A percentile compares a stretch with the other conserved stretches of the same genome.
phyloP scores from a whole-genome alignment of 2,329 filamentous ascomycete species.

The Fusarium floridanum region DNA sequence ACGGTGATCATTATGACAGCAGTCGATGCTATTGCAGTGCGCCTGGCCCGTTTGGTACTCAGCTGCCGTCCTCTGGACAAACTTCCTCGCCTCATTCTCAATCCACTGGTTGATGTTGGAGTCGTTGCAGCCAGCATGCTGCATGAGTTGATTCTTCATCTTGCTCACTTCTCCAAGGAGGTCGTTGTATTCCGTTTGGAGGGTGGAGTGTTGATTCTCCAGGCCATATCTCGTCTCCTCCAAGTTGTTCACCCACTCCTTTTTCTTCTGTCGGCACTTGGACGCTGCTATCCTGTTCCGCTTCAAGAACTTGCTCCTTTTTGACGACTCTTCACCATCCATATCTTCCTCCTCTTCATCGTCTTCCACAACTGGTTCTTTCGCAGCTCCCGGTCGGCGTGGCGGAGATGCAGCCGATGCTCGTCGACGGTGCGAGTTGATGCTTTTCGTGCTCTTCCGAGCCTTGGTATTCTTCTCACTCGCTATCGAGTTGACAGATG shows the following conservation, averaged over 20 bases:
- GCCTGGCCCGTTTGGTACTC: not conserved
- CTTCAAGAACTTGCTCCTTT: conserved; percentile 72
- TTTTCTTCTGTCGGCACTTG: conserved; percentile 79
- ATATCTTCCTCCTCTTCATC: conserved; percentile 26
- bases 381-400: conserved; percentile 1
- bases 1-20: not conserved
- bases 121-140: conserved; percentile 65
- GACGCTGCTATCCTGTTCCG: conserved; percentile 80
- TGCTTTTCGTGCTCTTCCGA: not conserved
- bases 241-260: conserved; percentile 64
- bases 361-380: conserved; percentile 17
- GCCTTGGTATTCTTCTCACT: not conserved
- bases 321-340: conserved; percentile 51
- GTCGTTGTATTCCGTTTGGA: conserved; percentile 59
- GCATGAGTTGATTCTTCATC: conserved; percentile 66
- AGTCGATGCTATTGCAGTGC: not conserved
- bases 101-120: conserved; percentile 67
- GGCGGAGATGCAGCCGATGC: not conserved
- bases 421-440: conserved; percentile 3
- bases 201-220: conserved; percentile 58
- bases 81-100: conserved; percentile 63
- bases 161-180: conserved; percentile 60
- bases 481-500: conserved; percentile 6
- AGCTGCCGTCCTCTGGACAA: conserved; percentile 53
- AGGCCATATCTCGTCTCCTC: conserved; percentile 60